A percentile compares a stretch with the other conserved stretches of the same genome.
phyloP scores from a whole-genome alignment of 306 rosid genomes.

The Casuarina equisetifolia region DNA sequence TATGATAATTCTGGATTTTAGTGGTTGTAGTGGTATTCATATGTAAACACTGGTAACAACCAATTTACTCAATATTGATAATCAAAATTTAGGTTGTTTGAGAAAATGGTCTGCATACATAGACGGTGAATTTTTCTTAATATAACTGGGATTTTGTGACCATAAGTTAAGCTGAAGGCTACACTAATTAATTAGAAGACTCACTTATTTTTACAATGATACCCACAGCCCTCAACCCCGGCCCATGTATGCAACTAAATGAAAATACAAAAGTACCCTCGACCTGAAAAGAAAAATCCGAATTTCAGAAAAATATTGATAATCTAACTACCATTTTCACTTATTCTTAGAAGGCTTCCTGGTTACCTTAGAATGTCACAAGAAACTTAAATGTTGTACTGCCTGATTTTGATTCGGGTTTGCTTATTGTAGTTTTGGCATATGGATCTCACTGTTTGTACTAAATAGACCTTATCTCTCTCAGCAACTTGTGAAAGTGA shows the following conservation, averaged over 20 bases:
- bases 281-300: not conserved
- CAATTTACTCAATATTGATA: too few relatives aligned
- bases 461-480: constrained; percentile 3
- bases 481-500: constrained; percentile 15
- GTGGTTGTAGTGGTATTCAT: too few relatives aligned
- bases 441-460: not conserved
- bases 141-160: too few relatives aligned
- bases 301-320: too few relatives aligned
- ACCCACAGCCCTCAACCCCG: not conserved
- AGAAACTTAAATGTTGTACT: not conserved
- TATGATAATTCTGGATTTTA: too few relatives aligned
- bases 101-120: too few relatives aligned
- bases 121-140: too few relatives aligned
- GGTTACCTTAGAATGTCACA: not conserved
- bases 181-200: not conserved
- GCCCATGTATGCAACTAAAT: not conserved
- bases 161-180: not conserved
- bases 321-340: not conserved
- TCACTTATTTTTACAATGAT: too few relatives aligned
- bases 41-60: too few relatives aligned
- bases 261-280: too few relatives aligned
- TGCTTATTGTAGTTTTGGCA: not conserved
- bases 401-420: not conserved
- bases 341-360: not conserved
- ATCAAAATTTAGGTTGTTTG: too few relatives aligned